Evolutionary conservation across 2,329 filamentous ascomycete species (phyloP).

Genomic region (Colletotrichum sp.): DNA sequence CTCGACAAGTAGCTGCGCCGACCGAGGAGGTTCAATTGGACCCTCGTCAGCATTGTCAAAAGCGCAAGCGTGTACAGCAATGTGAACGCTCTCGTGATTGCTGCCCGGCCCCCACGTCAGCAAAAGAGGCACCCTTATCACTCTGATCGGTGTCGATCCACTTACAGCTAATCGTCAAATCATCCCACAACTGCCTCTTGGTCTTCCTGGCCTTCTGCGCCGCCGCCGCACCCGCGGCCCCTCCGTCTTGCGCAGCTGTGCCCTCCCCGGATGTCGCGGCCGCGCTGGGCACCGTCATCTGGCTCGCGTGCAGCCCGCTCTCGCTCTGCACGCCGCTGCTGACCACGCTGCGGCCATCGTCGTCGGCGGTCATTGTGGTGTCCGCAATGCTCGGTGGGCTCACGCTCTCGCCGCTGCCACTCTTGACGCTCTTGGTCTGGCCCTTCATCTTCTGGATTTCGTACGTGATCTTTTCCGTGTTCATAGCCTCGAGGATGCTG

Average conservation of each 20-base stretch:
- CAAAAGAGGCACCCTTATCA: neutral
- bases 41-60: conserved; percentile 88
- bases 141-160: conserved; percentile 19
- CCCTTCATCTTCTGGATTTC: conserved; percentile 94
- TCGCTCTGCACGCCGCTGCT: conserved; percentile 75
- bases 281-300: conserved; percentile 64
- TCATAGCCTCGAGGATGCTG: conserved; percentile 84
- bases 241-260: conserved; percentile 14
- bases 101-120: conserved; percentile 45
- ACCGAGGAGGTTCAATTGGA: conserved; percentile 96
- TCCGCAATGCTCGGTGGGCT: conserved; percentile 65
- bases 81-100: conserved; percentile 89
- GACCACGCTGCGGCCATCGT: conserved; percentile 77
- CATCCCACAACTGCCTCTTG: conserved; percentile 95
- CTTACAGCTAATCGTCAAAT: conserved; percentile 93
- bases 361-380: conserved; percentile 76
- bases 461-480: conserved; percentile 90
- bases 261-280: conserved; percentile 41
- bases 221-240: conserved; percentile 9
- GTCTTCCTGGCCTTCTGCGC: conserved; percentile 69
- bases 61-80: conserved; percentile 90
- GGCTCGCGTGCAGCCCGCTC: conserved; percentile 83
- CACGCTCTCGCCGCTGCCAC: conserved; percentile 32
- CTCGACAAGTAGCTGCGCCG: conserved; percentile 95
- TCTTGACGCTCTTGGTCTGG: conserved; percentile 55